Conservation (phyloP, 257 asterid species). For the Knoxia roxburghii region DNA sequence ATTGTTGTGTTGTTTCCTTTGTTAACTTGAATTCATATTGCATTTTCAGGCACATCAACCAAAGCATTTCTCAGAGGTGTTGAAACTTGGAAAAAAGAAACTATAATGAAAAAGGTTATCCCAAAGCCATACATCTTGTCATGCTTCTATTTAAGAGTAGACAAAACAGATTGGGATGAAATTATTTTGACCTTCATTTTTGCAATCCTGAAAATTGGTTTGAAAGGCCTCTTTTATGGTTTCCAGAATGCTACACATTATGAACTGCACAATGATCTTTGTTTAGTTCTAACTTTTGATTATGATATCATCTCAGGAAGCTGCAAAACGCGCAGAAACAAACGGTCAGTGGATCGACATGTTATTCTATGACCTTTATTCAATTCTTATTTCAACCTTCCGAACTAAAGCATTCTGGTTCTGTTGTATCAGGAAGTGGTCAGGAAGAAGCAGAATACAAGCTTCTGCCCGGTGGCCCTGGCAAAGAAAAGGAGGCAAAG, state of each 20-base stretch:
- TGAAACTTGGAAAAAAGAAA: slow-evolving; percentile 92
- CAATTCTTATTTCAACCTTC: background rate
- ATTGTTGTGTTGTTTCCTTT: slow-evolving; percentile 5
- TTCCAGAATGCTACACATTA: background rate
- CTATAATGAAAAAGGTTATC: slow-evolving; percentile 64
- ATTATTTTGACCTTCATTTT: background rate
- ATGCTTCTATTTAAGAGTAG: background rate
- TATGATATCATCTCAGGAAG: slow-evolving; percentile 52
- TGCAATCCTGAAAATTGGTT: slow-evolving; percentile 9
- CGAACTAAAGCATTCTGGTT: slow-evolving; percentile 4
- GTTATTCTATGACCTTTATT: background rate
- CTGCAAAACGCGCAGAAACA: slow-evolving; percentile 37
- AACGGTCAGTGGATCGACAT: slow-evolving; percentile 45
- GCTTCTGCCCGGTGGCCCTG: slow-evolving; percentile 73
- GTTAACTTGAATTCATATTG: slow-evolving; percentile 17
- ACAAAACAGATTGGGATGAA: background rate
- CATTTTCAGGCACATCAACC: slow-evolving; percentile 68
- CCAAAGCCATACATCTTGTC: background rate
- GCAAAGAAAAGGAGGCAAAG: slow-evolving; percentile 34
- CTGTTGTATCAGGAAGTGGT: slow-evolving; percentile 34
- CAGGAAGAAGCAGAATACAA: slow-evolving; percentile 65
- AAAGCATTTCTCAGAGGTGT: slow-evolving; percentile 86
- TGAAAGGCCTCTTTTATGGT: slow-evolving; percentile 8
- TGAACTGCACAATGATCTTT: slow-evolving; percentile 1
- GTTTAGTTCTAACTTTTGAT: slow-evolving; percentile 3